A percentile compares a stretch with the other conserved stretches of the same genome.
These are phyloP conservation scores for Trichoderma brevicompactum DNA, from an alignment of 2,329 filamentous ascomycete species.

Conservation along the genomic window DNA sequence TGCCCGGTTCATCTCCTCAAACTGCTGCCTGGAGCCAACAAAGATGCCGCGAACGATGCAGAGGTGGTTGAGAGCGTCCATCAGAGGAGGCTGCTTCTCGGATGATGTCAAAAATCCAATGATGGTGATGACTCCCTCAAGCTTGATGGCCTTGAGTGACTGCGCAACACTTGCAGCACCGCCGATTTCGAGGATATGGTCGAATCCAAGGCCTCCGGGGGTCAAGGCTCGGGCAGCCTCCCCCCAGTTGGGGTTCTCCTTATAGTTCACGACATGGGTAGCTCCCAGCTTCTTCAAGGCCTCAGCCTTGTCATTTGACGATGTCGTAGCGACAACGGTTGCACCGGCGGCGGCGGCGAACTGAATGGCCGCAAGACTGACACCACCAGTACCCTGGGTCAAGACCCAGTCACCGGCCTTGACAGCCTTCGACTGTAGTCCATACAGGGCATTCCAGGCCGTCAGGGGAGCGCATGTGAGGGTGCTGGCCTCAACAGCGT, in stretches of 20 bases:
- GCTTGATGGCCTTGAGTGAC: constrained; percentile 45
- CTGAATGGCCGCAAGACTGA: constrained; percentile 47
- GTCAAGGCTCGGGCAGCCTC: constrained; percentile 43
- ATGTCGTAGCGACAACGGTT: constrained; percentile 49
- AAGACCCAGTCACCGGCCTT: constrained; percentile 45
- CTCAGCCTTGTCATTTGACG: constrained; percentile 43
- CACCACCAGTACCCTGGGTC: constrained; percentile 50
- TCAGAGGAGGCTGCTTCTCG: constrained; percentile 4
- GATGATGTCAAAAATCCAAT: constrained; percentile 37
- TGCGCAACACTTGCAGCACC: constrained; percentile 47
- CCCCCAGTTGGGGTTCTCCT: constrained; percentile 47
- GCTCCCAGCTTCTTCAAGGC: constrained; percentile 47
- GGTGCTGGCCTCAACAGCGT: constrained; percentile 52
- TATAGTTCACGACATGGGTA: constrained; percentile 51
- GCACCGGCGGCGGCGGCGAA: constrained; percentile 49
- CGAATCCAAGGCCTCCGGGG: constrained; percentile 43
- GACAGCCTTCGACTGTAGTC: constrained; percentile 42
- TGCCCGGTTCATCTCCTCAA: constrained; percentile 51
- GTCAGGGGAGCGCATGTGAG: constrained; percentile 58
- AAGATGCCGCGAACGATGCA: constrained; percentile 46
- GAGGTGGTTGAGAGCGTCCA: constrained; percentile 5
- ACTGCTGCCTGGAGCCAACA: constrained; percentile 46
- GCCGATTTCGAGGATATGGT: constrained; percentile 51
- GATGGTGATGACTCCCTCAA: constrained; percentile 48
- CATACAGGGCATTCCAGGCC: constrained; percentile 62